Base-by-base conservation (phyloP, 2,329 filamentous ascomycete genomes). In the Chaetomium sp. region DNA sequence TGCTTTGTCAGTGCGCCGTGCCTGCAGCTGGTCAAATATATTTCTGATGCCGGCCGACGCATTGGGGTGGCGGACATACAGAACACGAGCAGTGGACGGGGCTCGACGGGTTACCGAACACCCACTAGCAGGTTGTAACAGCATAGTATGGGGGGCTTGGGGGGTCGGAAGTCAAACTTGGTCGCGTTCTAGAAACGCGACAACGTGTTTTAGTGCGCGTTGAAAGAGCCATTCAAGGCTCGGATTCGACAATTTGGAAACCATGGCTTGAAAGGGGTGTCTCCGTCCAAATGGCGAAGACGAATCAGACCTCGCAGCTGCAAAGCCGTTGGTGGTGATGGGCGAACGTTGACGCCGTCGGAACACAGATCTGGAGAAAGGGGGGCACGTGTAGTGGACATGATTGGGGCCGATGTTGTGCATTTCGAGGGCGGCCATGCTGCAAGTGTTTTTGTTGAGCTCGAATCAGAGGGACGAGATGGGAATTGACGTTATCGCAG, bases 381-480 rank as follows among this genome's bases (percentile, higher is more conserved):
- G 37, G 53, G 41, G 48, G 48, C 58, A 54, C 58, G 55, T 54
- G 55, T 52, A 46, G 33, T 47, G 42, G 54, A 33, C 34, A 49
- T 59, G 57, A 58, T 60, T 62, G 62, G 58, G 45, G 59, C 46
- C 49, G 41, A 50, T 56, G 56, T 32, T 44, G 53, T 56, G 61
- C 61, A 59, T 64, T 52, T 56, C 52, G 53, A 56, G 44, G 44
- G 49, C 27, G 52, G 33, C 51, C 53, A 44, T 41, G 48, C 47
- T 35, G 19, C 19, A 27, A 27, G 19, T 27, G 19, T 27, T 27
- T 27, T 27, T 27, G 19, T 27, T 27, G 19, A 27, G 19, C 19
- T 27, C 19, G 19, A 27, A 27, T 27, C 37, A 38, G 37, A 38
- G 37, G 37, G 41, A 52, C 46, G 48, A 36, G 51, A 42, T 6